Conservation (phyloP, 805 yeast species). For the Pichia kluyveri region DNA sequence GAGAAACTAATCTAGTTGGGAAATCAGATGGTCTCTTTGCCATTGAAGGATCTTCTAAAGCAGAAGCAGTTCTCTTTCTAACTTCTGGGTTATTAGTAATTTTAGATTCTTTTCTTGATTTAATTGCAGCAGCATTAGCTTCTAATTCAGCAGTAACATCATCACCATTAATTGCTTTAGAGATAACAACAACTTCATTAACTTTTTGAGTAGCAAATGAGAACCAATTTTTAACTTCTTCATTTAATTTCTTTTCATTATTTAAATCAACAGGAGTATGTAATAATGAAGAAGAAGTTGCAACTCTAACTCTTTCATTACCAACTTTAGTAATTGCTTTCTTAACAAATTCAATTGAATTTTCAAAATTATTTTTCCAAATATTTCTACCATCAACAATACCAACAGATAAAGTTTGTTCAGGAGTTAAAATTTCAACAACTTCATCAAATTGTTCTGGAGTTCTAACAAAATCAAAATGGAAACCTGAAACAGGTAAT, state of each 20-base stretch:
- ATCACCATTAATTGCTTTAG: constrained; percentile 81
- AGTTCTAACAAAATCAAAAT: constrained; percentile 91
- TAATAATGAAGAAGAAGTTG: constrained; percentile 93
- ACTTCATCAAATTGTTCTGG: constrained; percentile 94
- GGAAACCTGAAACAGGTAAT: constrained; percentile 91
- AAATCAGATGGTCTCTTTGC: constrained; percentile 83
- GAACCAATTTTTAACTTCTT: constrained; percentile 94
- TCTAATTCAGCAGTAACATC: constrained; percentile 70
- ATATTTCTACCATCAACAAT: constrained; percentile 98
- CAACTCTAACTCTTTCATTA: constrained; percentile 76
- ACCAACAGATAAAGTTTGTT: constrained; percentile 90
- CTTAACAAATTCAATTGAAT: constrained; percentile 74
- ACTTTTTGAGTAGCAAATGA: constrained; percentile 97
- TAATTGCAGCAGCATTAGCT: constrained; percentile 80
- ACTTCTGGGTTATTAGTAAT: constrained; percentile 90
- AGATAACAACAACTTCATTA: constrained; percentile 80
- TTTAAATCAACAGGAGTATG: constrained; percentile 97
- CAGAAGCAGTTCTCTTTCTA: constrained; percentile 72
- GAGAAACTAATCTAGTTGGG: constrained; percentile 79
- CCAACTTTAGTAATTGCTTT: constrained; percentile 82
- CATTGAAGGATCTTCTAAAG: constrained; percentile 50
- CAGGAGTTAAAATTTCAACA: constrained; percentile 49
- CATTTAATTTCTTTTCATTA: constrained; percentile 84
- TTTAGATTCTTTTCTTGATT: constrained; percentile 77
- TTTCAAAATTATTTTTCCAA: constrained; percentile 94